Evolutionary conservation across 1,139 yeast genomes (phyloP), one percentile per base, ranked within the genome.

Genomic region (Geotrichum citri-aurantii): DNA sequence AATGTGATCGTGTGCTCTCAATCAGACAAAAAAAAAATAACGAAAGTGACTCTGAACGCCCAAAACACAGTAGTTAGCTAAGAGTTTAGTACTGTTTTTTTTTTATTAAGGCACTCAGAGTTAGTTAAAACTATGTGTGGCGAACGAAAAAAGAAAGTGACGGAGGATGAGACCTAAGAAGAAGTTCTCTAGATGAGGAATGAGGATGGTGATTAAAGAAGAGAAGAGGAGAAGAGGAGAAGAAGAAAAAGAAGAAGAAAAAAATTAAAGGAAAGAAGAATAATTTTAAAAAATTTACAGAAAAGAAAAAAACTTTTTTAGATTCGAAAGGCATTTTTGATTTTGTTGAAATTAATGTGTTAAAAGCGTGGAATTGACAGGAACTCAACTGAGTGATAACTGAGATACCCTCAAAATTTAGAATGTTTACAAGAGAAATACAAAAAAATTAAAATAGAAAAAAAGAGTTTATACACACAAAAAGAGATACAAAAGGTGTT

Each of bases 161-260:
- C 21, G 12, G 50, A 49, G 3, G 50, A 17, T 51, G 33, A 3
- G 7, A 24, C 8, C 26, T 17, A 4, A 52, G 42, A 12, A 42
- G 19, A 23, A 51, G 27, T n/a, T 11, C 47, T 31, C 50, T 42
- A 24, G 7, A 26, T 26, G 7, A 26, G 29, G 7, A 7, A 26
- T 26, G 26, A 19, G 24, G 17, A 40, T 4, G 27, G 54, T 26
- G 49, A 52, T 19, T 14, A 12, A 46, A 24, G 26, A 27, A 51
- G 44, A 10, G 50, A 42, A 42, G 44, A 26, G 26, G 23, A 52
- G 52, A 48, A 24, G 50, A 31, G 19, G 50, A 51, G 40, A 47
- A 29, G 26, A 37, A 50, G 19, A 50, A 10, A 17, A 31, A 37
- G 21, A 48, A 24, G 23, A 48, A 12, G 5, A 23, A 37, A 50